These are phyloP conservation scores for Candida albicans DNA, from an alignment of 1,139 yeast species.

Conservation along the genomic window DNA sequence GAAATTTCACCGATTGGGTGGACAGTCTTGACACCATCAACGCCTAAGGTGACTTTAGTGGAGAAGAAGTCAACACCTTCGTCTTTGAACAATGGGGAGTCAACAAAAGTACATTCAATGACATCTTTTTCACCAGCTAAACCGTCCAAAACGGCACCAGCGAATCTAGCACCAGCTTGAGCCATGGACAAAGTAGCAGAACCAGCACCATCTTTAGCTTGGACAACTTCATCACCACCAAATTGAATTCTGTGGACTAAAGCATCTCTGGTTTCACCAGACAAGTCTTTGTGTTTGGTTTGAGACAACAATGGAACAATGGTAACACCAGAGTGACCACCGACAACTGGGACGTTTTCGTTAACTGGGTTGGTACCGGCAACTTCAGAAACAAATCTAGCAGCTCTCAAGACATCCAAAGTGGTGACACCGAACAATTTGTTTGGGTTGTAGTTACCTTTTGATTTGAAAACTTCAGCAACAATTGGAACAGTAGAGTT, in stretches of 20 bases:
- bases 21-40: conserved; percentile 56
- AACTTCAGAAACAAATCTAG: conserved; percentile 70
- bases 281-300: conserved; percentile 50
- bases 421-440: conserved; percentile 91
- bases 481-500: conserved; percentile 95
- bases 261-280: conserved; percentile 58
- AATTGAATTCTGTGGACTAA: conserved; percentile 87
- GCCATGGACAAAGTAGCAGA: conserved; percentile 97
- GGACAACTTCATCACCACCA: conserved; percentile 97
- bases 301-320: conserved; percentile 86
- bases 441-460: conserved; percentile 75
- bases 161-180: conserved; percentile 85
- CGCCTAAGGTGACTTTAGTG: conserved; percentile 60
- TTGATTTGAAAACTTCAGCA: conserved; percentile 77
- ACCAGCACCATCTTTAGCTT: conserved; percentile 93
- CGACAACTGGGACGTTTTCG: conserved; percentile 79
- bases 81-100: conserved; percentile 47
- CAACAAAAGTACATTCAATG: conserved; percentile 54
- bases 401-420: conserved; percentile 85
- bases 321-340: conserved; percentile 96
- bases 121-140: conserved; percentile 50
- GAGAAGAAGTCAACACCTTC: conserved; percentile 62
- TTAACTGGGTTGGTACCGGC: conserved; percentile 55
- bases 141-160: conserved; percentile 61
- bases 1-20: conserved; percentile 58